Evolutionary conservation across 169 alveolate genomes (phyloP), one percentile per base, ranked within the genome.

Genomic region (Babesia bigemina): DNA sequence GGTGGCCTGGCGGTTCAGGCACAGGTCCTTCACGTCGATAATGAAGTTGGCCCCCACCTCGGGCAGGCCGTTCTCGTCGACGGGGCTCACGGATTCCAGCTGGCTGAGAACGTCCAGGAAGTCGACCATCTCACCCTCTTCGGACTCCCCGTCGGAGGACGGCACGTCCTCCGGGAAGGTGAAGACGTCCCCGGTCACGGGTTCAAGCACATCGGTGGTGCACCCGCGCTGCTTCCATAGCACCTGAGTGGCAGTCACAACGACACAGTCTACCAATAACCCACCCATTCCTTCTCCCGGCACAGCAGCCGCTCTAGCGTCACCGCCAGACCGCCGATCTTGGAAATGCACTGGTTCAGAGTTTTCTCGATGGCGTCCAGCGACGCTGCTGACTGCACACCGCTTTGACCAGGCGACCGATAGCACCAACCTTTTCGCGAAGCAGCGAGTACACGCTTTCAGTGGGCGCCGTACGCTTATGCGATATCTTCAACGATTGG

Each of bases 221-320:
- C 78, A 65, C 17, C 90, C 84, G 48, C 82, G 22, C 48, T 69
- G 71, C 79, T 71, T 74, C 90, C 90, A 83, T 26, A 50, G 33
- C 24, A 63, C 70, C 84, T 83, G 3, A 45, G 0, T 3, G 21
- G 13, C 4, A 3, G 19, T 36, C 24, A 13, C 24, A 11, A 2
- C 16, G 12, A 4, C 11, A 47, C 36, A n/a, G 6, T 33, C 10
- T 14, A 29, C 16, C 6, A 28, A 79, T 58, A 21, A 28, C 86
- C 17, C 44, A 83, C 90, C 90, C 90, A 83, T 56, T 75, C 69
- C 69, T 73, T 69, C 58, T 83, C 90, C 50, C 73, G 33, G 44
- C 56, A 42, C 13, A 83, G 44, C 33, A 83, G 24, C 2, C 74
- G 49, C 33, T 48, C 73, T 49, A 70, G 39, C 0, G 16, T 53